Percentiles rank a stretch among this genome's conserved stretches.
These are phyloP conservation scores for Colletotrichum noveboracense DNA, from an alignment of 2,329 filamentous ascomycete species.

Conservation along the genomic window DNA sequence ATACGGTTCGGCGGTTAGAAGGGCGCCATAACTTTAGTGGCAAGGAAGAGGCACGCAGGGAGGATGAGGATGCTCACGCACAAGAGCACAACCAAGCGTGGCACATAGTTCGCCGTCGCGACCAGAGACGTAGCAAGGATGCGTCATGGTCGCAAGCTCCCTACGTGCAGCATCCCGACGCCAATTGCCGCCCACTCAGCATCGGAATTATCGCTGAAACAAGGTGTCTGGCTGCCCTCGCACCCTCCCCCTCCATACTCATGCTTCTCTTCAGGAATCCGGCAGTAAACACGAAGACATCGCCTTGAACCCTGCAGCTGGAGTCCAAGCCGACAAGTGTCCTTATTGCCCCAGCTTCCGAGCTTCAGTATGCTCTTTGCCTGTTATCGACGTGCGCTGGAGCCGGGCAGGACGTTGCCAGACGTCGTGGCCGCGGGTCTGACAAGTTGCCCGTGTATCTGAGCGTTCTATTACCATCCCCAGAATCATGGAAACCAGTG, in stretches of 20 bases:
- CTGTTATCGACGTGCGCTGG: not conserved
- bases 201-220: not conserved
- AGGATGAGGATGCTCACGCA: not conserved
- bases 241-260: not conserved
- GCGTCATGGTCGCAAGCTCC: not conserved
- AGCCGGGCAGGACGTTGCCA: not conserved
- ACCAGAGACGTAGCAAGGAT: not conserved
- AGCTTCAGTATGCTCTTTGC: not conserved
- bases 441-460: not conserved
- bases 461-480: not conserved
- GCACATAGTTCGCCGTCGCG: not conserved
- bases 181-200: not conserved
- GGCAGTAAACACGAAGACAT: not conserved
- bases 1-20: not conserved
- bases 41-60: no score
- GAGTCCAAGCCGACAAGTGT: not conserved
- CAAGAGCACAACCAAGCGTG: not conserved
- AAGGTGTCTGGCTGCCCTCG: not conserved
- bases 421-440: not conserved
- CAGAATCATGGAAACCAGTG: not conserved
- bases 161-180: not conserved
- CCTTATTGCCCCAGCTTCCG: not conserved
- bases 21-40: not conserved
- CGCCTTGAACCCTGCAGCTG: not conserved
- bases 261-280: not conserved